Evolutionary conservation across 2,329 filamentous ascomycete genomes (phyloP).

Genomic region (Plectosphaerella sp.): DNA sequence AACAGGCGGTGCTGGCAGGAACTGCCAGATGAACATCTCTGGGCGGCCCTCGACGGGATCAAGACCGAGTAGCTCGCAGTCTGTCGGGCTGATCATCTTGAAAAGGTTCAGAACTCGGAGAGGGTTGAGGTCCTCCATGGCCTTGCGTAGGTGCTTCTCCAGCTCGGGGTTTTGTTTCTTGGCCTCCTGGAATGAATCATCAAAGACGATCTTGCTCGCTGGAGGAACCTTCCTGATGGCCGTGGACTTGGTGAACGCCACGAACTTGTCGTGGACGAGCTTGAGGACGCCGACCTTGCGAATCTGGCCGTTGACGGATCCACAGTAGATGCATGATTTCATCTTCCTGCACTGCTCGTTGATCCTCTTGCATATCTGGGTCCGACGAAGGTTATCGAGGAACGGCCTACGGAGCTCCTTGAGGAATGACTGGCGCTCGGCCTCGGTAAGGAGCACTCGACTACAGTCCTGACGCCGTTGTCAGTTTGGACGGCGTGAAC

Average conservation of each 20-base stretch:
- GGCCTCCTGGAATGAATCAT: constrained; percentile 77
- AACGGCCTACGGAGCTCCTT: constrained; percentile 74
- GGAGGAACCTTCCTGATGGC: constrained; percentile 81
- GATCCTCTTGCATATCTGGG: constrained; percentile 81
- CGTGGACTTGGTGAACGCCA: constrained; percentile 82
- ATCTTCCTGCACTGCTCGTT: constrained; percentile 86
- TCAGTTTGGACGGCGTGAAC: neutral
- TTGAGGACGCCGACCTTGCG: constrained; percentile 91
- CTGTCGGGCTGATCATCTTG: constrained; percentile 75
- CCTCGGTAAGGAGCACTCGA: constrained; percentile 74
- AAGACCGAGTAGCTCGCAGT: constrained; percentile 88
- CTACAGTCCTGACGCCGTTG: constrained; percentile 61
- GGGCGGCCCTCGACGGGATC: constrained; percentile 82
- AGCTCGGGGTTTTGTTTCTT: constrained; percentile 75
- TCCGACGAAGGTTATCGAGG: constrained; percentile 80
- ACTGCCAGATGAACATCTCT: constrained; percentile 98
- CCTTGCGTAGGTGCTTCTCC: constrained; percentile 87
- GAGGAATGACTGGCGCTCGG: constrained; percentile 72
- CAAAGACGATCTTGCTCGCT: constrained; percentile 76
- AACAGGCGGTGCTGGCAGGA: constrained; percentile 87
- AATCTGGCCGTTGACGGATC: constrained; percentile 81
- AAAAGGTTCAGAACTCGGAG: constrained; percentile 86
- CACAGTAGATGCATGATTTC: constrained; percentile 76
- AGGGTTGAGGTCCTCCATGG: constrained; percentile 91
- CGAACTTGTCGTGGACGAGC: constrained; percentile 89